Percentiles rank a stretch among this genome's conserved stretches.
These are phyloP conservation scores for Penicillium polonicum DNA, from an alignment of 2,329 filamentous ascomycete species.

Conservation along the genomic window DNA sequence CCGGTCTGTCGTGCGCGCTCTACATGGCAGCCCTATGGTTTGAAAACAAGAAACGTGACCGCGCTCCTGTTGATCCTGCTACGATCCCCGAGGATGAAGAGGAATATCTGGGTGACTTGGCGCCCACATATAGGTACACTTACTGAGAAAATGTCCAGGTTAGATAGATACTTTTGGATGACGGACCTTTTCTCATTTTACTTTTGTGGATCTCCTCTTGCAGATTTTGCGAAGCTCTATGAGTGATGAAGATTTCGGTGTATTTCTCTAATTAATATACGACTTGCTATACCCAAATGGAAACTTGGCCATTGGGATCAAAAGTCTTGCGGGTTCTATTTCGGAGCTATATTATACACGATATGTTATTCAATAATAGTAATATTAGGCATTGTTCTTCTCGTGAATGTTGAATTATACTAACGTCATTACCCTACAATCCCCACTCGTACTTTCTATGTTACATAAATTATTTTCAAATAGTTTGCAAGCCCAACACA, in stretches of 20 bases:
- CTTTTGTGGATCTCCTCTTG: neutral
- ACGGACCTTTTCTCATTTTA: neutral
- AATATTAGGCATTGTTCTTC: neutral
- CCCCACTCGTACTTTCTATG: neutral
- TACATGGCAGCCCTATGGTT: slow-evolving; percentile 40
- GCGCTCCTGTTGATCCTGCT: slow-evolving; percentile 25
- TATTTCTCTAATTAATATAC: neutral
- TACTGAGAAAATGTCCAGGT: slow-evolving; percentile 23
- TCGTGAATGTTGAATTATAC: neutral
- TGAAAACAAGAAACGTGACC: slow-evolving; percentile 44
- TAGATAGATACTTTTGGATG: neutral
- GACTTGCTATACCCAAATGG: neutral
- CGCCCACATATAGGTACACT: slow-evolving; percentile 42
- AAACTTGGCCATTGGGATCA: neutral
- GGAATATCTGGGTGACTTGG: slow-evolving; percentile 42
- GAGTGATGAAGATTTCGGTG: neutral
- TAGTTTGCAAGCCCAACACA: neutral
- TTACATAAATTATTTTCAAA: neutral
- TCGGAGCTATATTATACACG: neutral
- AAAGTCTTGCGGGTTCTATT: neutral
- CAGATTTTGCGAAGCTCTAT: neutral
- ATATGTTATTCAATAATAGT: neutral
- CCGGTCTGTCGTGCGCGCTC: slow-evolving; percentile 51
- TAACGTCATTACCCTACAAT: neutral
- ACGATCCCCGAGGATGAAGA: slow-evolving; percentile 34